Conservation (phyloP, 129 eudicot genomes). For the Smallanthus sonchifolius region DNA sequence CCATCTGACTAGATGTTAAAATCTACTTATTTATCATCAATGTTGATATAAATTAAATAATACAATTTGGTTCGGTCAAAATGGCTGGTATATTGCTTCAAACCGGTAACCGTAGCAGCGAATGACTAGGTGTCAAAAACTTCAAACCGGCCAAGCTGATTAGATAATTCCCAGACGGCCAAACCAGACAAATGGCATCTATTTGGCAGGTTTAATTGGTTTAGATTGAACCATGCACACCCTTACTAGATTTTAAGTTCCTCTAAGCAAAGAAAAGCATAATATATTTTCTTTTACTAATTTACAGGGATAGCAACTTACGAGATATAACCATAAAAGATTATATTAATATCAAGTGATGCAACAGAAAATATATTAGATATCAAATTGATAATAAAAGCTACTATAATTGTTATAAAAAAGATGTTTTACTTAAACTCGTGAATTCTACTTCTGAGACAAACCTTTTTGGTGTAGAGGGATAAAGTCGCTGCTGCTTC, state of each 20-base stretch:
- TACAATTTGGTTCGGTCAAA: neutral
- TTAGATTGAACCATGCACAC: neutral
- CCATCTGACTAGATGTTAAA: neutral
- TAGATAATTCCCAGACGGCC: no score
- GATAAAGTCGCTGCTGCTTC: conserved; percentile 65
- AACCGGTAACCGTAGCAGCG: neutral
- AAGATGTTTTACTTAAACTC: conserved; percentile 14
- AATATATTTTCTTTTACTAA: neutral
- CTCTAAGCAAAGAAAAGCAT: neutral
- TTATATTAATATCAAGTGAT: neutral
- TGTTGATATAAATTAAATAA: neutral
- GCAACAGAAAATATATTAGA: neutral
- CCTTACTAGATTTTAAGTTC: neutral
- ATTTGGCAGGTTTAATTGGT: neutral
- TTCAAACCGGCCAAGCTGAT: neutral
- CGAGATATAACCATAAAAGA: neutral
- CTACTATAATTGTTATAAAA: neutral
- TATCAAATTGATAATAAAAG: neutral
- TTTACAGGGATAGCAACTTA: neutral
- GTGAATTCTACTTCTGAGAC: conserved; percentile 25
- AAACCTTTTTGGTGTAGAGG: conserved; percentile 50
- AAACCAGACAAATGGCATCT: no score
- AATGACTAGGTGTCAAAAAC: neutral
- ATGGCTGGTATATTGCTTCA: neutral
- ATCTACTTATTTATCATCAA: neutral